phyloP scores from a whole-genome alignment of 2,329 filamentous ascomycete genomes.

The Exophiala phaeomuriformis region DNA sequence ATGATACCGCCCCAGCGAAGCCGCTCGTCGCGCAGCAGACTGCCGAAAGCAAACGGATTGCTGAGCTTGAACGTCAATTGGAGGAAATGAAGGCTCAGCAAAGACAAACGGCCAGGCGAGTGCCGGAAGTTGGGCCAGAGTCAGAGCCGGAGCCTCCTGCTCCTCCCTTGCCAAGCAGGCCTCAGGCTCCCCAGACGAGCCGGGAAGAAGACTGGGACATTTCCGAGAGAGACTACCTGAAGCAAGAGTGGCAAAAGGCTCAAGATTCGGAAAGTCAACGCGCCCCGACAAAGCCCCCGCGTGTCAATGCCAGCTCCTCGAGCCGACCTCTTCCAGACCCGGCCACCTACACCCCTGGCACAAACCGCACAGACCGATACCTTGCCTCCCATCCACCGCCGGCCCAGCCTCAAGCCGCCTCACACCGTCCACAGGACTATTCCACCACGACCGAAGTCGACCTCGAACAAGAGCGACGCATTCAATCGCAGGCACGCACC shows the following conservation, averaged over 20 bases:
- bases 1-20: conserved; percentile 34
- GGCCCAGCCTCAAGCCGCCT: conserved; percentile 31
- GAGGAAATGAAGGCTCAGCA: conserved; percentile 62
- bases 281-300: conserved; percentile 20
- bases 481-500: conserved; percentile 48
- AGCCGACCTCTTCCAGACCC: conserved; percentile 44
- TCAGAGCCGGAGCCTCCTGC: conserved; percentile 3
- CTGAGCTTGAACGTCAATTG: conserved; percentile 69
- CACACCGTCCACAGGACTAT: conserved; percentile 41
- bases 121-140: not conserved
- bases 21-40: conserved; percentile 26
- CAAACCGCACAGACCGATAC: conserved; percentile 49
- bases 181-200: conserved; percentile 36
- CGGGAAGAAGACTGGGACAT: conserved; percentile 52
- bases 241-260: conserved; percentile 48
- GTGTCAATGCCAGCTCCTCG: conserved; percentile 8
- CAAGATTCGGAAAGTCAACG: conserved; percentile 30
- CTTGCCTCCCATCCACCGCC: conserved; percentile 50
- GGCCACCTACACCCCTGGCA: conserved; percentile 30
- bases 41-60: conserved; percentile 60
- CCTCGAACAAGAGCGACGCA: conserved; percentile 48
- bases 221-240: conserved; percentile 54
- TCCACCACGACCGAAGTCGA: conserved; percentile 50
- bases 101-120: conserved; percentile 30
- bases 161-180: conserved; percentile 15